phyloP scores from a whole-genome alignment of 305 asterid species.

The Withania somnifera region DNA sequence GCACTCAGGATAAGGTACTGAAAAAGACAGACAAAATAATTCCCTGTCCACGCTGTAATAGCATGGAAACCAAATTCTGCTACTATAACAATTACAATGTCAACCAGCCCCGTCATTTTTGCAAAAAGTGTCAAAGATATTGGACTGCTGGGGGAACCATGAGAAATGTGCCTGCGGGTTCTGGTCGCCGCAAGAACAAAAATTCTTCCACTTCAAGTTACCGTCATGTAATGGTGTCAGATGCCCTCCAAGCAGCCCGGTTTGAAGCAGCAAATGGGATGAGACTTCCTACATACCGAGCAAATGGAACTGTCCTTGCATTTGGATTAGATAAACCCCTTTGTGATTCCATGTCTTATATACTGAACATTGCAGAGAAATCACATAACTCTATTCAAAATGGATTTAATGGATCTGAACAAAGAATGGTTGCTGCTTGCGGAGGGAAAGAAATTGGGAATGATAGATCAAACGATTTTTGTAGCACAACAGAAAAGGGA shows the following conservation, averaged over 20 bases:
- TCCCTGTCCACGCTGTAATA: conserved; percentile 64
- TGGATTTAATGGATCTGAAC: conserved; percentile 12
- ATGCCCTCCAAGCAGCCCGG: conserved; percentile 17
- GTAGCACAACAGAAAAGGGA: conserved; percentile 5
- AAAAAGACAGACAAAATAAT: conserved; percentile 57
- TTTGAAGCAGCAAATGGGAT: conserved; percentile 20
- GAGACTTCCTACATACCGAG: conserved; percentile 11
- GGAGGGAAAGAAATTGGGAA: conserved; percentile 4
- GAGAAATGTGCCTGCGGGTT: conserved; percentile 63
- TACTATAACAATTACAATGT: conserved; percentile 79
- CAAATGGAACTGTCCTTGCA: conserved; percentile 28
- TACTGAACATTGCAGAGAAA: conserved; percentile 13
- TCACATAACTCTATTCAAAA: conserved; percentile 14
- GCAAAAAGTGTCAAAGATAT: conserved; percentile 61
- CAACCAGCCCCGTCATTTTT: conserved; percentile 64
- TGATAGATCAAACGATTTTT: conserved; percentile 12
- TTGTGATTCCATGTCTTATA: conserved; percentile 18
- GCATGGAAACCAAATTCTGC: conserved; percentile 73
- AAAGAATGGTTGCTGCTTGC: neutral
- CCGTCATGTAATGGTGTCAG: conserved; percentile 26
- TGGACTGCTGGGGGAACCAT: conserved; percentile 79
- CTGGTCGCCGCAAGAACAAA: conserved; percentile 66
- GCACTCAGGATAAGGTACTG: conserved; percentile 21
- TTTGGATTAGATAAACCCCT: conserved; percentile 29
- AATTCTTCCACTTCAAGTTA: conserved; percentile 11